Evolutionary conservation across 2,329 filamentous ascomycete genomes (phyloP).

Genomic region (Claviceps paspali): DNA sequence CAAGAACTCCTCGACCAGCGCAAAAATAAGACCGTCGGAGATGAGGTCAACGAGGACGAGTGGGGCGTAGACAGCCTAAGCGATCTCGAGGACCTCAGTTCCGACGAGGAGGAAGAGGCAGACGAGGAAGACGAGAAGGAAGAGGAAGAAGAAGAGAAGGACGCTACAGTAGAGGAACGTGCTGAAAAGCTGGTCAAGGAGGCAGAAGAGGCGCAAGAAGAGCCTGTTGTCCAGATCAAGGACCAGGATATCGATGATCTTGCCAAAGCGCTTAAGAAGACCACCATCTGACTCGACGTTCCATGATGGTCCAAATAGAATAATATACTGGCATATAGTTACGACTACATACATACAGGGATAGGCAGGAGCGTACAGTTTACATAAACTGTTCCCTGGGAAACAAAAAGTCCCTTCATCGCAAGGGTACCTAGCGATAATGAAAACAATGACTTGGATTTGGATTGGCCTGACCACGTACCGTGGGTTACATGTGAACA

Average conservation of each 20-base stretch:
- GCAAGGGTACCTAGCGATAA: background rate
- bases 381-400: too few relatives aligned
- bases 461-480: constrained; percentile 1
- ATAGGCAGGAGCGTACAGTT: constrained; percentile 12
- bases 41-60: constrained; percentile 55
- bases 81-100: constrained; percentile 67
- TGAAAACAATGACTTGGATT: background rate
- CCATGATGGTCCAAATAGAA: background rate
- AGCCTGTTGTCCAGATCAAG: constrained; percentile 55
- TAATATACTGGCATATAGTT: constrained; percentile 2
- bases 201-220: constrained; percentile 56
- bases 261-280: constrained; percentile 61
- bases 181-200: constrained; percentile 56
- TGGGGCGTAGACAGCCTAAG: constrained; percentile 79
- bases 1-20: constrained; percentile 59
- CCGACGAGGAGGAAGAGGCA: constrained; percentile 54
- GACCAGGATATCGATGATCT: constrained; percentile 71
- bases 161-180: constrained; percentile 43
- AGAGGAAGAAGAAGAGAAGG: constrained; percentile 52
- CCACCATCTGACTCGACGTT: constrained; percentile 28
- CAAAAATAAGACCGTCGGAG: constrained; percentile 57
- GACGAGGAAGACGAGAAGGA: constrained; percentile 60
- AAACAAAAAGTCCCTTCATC: too few relatives aligned
- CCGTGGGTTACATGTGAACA: too few relatives aligned
- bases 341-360: constrained; percentile 5